Conservation (phyloP, 2,329 filamentous ascomycete species). For the Apiospora phragmitis region DNA sequence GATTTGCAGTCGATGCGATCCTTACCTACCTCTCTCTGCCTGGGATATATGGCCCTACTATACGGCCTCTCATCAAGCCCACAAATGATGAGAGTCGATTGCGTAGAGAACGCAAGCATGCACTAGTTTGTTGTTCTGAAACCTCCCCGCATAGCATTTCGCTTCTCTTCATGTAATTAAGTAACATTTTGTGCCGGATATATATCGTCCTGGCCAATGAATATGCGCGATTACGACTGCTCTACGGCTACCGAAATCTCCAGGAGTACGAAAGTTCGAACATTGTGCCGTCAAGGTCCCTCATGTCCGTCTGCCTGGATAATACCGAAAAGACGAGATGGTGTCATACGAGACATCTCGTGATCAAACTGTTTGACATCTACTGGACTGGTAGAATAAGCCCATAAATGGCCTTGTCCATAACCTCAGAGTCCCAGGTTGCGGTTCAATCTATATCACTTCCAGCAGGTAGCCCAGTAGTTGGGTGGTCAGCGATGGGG, state of each 20-base stretch:
- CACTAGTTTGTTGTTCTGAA: conserved; percentile 1
- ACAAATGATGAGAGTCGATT: neutral
- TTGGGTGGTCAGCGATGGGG: neutral
- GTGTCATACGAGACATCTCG: neutral
- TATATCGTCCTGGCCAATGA: neutral
- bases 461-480: neutral
- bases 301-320: neutral
- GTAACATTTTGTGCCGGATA: conserved; percentile 2
- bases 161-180: neutral
- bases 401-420: neutral
- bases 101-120: conserved; percentile 3
- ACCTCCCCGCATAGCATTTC: conserved; percentile 7
- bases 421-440: neutral
- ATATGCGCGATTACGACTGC: conserved; percentile 2
- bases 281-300: neutral
- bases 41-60: neutral
- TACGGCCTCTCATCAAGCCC: neutral
- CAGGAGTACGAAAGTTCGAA: neutral
- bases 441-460: neutral
- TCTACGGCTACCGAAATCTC: neutral
- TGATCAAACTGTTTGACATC: neutral
- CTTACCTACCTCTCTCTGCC: neutral
- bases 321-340: neutral
- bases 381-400: neutral
- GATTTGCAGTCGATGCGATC: neutral